Percentiles rank a stretch among this genome's conserved stretches.
Conservation (phyloP, 2,329 filamentous ascomycete species). For the Elsinoe arachidis region DNA sequence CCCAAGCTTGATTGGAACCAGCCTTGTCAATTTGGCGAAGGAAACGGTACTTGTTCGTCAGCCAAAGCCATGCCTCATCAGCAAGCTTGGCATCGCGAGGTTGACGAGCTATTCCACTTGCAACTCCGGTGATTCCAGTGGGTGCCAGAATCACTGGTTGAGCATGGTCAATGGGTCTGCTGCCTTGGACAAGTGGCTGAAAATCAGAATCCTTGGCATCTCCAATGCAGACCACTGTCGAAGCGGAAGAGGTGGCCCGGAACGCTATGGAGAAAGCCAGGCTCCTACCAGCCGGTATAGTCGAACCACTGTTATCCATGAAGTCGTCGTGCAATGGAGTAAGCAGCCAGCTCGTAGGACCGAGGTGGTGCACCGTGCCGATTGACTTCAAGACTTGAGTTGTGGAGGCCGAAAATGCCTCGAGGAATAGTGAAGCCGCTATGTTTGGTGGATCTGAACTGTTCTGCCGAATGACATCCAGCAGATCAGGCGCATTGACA, state of each 20-base stretch:
- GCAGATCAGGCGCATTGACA: not conserved
- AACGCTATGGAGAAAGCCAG: not conserved
- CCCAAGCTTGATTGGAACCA: constrained; percentile 6
- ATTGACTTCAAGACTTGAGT: not conserved
- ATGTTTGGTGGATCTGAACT: not conserved
- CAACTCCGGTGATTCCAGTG: not conserved
- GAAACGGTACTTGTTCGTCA: not conserved
- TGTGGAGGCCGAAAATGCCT: constrained; percentile 6
- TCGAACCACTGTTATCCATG: not conserved
- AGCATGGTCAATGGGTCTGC: not conserved
- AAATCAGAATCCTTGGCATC: not conserved
- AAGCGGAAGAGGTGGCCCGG: not conserved
- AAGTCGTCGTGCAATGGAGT: not conserved
- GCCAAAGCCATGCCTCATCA: not conserved
- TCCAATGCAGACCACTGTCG: not conserved
- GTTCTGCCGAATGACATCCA: not conserved
- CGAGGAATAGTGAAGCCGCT: not conserved
- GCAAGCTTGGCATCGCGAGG: not conserved
- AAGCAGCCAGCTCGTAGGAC: not conserved
- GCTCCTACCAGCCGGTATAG: not conserved
- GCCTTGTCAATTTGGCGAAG: not conserved
- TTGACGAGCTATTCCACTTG: not conserved
- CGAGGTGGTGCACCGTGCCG: not conserved
- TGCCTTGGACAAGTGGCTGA: not conserved
- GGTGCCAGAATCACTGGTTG: not conserved